Base-by-base conservation (phyloP, 495 filamentous ascomycete genomes). In the Tetracladium setigerum region DNA sequence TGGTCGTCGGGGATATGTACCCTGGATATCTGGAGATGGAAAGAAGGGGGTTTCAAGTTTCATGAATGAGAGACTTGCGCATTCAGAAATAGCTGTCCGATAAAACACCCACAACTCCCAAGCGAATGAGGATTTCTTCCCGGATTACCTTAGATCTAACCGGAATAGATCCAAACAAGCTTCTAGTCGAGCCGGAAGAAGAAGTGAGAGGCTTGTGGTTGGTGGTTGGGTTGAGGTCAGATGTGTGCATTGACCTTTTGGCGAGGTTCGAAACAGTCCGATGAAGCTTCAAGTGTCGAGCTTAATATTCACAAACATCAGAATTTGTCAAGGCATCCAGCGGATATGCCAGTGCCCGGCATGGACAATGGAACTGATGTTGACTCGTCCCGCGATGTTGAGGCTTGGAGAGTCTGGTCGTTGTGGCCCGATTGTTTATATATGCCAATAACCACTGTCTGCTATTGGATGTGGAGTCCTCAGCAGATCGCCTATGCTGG, bases 241-340 rank as follows among this genome's bases (percentile, higher is more conserved):
- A 53, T 47, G 50, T 7, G 50, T 59, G 56, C 56, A 55, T 59
- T 53, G 56, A 59, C 56, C 48, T 50, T 43, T 49, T 33, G 45
- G 56, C 44, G 53, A 53, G 49, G 39, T 50, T 54, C 46, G 52
- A 59, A 59, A 59, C 56, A 55, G 49, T 54, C 41, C 47, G 52
- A 30, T 47, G 56, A 59, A 49, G 52, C 52, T 59, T 52, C 17
- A 41, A 48, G 50, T 57, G 49, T 55, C 44, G 52, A 46, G 51
- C 27, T 36, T 38, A 27, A 44, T 45, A 38, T 38, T 49, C 44
- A 46, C 49, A 33, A 53, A 55, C 48, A 52, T 50, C 45, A 37
- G 49, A 27, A 52, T 43, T 47, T 50, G 47, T 54, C 41, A 53
- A 55, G 46, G 34, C 27, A 46, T 35, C 14, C 34, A 40, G 35